Evolutionary conservation across 805 yeast species (phyloP).

Genomic region (Metschnikowia henanensis): DNA sequence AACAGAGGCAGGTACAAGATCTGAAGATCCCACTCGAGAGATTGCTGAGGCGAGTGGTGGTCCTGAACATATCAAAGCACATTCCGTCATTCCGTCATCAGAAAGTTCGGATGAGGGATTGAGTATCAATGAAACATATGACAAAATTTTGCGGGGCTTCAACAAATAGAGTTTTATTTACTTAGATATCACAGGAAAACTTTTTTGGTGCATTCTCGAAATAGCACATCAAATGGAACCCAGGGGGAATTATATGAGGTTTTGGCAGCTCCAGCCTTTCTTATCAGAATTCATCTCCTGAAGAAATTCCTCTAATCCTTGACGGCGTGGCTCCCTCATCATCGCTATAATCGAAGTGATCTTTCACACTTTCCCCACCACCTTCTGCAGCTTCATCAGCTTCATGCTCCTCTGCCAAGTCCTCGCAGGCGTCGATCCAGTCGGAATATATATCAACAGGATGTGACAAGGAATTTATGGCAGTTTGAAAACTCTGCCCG

Average conservation of each 20-base stretch:
- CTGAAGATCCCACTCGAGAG: neutral
- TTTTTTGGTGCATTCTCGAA: too few relatives aligned
- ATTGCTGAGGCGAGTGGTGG: neutral
- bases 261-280: too few relatives aligned
- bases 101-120: constrained; percentile 8
- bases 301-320: constrained; percentile 23
- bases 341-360: constrained; percentile 29
- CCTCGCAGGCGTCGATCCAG: constrained; percentile 97
- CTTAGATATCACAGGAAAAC: too few relatives aligned
- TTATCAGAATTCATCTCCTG: constrained; percentile 32
- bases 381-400: constrained; percentile 17
- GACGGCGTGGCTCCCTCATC: constrained; percentile 28
- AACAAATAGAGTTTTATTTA: constrained; percentile 6
- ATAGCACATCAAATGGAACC: too few relatives aligned
- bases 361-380: constrained; percentile 13
- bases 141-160: constrained; percentile 20
- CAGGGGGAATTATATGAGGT: too few relatives aligned
- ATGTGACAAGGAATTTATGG: constrained; percentile 78
- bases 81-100: too few relatives aligned
- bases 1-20: neutral
- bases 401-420: constrained; percentile 68
- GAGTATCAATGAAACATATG: constrained; percentile 21
- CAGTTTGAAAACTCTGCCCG: constrained; percentile 89
- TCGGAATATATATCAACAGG: constrained; percentile 96
- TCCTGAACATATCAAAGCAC: too few relatives aligned